Evolutionary conservation across 2,329 filamentous ascomycete species (phyloP), one percentile per base, ranked within the genome.

Genomic region (Lachnellula suecica): DNA sequence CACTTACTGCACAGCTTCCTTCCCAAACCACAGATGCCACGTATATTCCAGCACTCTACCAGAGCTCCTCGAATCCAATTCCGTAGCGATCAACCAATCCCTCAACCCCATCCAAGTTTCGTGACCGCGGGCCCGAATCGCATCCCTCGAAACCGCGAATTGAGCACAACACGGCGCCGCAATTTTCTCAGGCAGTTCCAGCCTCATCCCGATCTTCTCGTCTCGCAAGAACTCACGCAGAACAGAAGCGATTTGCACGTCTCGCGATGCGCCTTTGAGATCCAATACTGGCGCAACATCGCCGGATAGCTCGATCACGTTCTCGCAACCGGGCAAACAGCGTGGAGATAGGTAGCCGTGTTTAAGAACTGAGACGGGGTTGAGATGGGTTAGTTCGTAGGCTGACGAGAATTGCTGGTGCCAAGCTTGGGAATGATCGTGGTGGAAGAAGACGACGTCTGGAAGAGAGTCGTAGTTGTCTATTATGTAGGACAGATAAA

Each of bases 1-100:
- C 35, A 61, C 59, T 56, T 29, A 61, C 59, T 53, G 47, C n/a
- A 85, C 74, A 6, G 76, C 65, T 22, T 76, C 70, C 63, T 80
- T 79, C 54, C 79, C 79, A 63, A 83, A 84, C 34, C 82, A 83
- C 57, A 84, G 72, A 68, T 87, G 83, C 83, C 83, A 87, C 35
- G 82, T 70, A 59, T 83, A 86, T 63, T 87, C 83, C 62, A 85
- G 74, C 8, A 85, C 75, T 29, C 82, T 71, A 4, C 83, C 83
- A 20, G 76, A 81, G 27, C 75, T 65, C 19, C 73, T 72, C 60
- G 83, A 79, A n/a, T 71, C 71, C 47, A 82, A 64, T 7, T 74
- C 68, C 4, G 82, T 82, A 8, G 76, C 71, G 9, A 82, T 63
- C 42, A 86, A 59, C 84, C 83, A 87, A 41, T 81, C 68, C 8